Conservation (phyloP, 441 rosid genomes). For the Melastoma candidum region DNA sequence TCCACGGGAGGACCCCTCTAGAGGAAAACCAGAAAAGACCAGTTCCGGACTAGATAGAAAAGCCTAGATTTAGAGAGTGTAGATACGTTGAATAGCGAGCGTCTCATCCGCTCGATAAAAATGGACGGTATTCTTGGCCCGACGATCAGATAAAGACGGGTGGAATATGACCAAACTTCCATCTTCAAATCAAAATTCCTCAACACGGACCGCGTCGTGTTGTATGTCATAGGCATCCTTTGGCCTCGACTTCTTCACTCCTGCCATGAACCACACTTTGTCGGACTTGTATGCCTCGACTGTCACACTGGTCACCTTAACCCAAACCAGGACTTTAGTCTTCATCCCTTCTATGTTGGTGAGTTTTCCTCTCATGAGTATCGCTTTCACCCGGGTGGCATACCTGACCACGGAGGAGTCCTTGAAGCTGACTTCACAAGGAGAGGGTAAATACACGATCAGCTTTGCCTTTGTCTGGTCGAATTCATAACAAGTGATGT, state of each 20-base stretch:
- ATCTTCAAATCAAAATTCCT: slow-evolving; percentile 41
- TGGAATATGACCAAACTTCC: neutral
- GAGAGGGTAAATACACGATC: slow-evolving; percentile 59
- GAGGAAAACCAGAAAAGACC: too few species aligned
- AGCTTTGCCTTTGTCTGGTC: slow-evolving; percentile 76
- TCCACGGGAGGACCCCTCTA: too few species aligned
- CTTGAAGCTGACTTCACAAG: slow-evolving; percentile 71
- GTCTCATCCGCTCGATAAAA: too few species aligned
- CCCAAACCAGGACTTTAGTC: slow-evolving; percentile 91
- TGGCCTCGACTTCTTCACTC: slow-evolving; percentile 76
- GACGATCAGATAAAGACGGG: too few species aligned
- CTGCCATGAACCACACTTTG: slow-evolving; percentile 91
- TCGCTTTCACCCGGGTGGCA: slow-evolving; percentile 75
- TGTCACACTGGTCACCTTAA: slow-evolving; percentile 63
- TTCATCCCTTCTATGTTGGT: slow-evolving; percentile 87
- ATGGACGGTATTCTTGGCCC: too few species aligned
- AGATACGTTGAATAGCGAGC: too few species aligned
- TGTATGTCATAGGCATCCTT: slow-evolving; percentile 58
- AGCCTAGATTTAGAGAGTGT: too few species aligned
- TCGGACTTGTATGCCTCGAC: slow-evolving; percentile 75
- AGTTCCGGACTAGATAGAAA: too few species aligned
- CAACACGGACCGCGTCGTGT: slow-evolving; percentile 48
- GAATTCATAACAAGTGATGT: slow-evolving; percentile 74
- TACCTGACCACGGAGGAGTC: slow-evolving; percentile 77
- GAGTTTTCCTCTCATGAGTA: slow-evolving; percentile 60